Evolutionary conservation across 2,329 filamentous ascomycete species (phyloP).

Genomic region (Alternaria consortialis): DNA sequence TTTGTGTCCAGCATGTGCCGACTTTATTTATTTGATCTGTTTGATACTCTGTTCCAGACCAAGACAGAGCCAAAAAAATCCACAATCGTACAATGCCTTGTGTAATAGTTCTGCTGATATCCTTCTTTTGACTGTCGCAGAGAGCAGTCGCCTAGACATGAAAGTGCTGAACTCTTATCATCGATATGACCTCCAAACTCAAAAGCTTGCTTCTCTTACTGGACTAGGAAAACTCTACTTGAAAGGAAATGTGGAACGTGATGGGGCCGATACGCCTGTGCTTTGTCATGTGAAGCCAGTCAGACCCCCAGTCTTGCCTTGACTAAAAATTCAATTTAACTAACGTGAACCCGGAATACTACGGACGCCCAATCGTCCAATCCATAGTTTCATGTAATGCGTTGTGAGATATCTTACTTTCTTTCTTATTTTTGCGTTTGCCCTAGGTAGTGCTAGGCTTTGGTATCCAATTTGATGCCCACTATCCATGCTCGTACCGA

Average conservation of each 20-base stretch:
- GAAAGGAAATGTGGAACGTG: neutral
- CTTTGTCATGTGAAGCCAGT: neutral
- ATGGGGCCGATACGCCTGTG: constrained; percentile 1
- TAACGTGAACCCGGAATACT: neutral
- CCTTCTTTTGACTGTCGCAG: neutral
- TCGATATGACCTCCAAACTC: neutral
- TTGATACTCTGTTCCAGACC: neutral
- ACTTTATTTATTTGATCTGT: neutral
- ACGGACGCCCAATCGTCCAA: neutral
- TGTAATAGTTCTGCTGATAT: neutral
- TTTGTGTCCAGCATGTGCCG: neutral
- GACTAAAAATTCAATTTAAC: neutral
- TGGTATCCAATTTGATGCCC: constrained; percentile 12
- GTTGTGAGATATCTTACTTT: neutral
- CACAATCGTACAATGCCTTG: constrained; percentile 2
- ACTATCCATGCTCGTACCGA: neutral
- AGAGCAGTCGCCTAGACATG: neutral
- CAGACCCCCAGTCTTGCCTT: neutral
- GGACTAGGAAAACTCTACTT: neutral
- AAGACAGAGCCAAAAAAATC: neutral
- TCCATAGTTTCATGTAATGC: neutral
- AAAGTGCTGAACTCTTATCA: neutral
- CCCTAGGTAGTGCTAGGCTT: neutral
- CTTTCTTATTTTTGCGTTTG: neutral
- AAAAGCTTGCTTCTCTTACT: neutral